These are phyloP conservation scores for Mollisia scopiformis DNA, from an alignment of 2,329 filamentous ascomycete genomes.

Conservation along the genomic window DNA sequence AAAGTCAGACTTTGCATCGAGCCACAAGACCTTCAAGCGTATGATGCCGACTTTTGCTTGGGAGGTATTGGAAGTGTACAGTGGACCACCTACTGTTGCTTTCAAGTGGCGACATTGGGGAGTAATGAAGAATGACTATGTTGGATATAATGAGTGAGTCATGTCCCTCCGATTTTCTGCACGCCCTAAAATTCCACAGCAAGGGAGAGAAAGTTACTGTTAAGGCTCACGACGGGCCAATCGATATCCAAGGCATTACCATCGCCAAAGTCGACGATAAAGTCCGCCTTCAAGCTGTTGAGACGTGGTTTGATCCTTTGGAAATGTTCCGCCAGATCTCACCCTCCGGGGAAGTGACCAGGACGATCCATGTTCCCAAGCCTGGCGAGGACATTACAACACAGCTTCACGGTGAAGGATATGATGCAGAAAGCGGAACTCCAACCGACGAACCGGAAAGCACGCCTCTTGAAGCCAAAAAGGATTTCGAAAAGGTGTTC, in stretches of 20 bases:
- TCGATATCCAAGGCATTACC: constrained; percentile 67
- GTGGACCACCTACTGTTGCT: constrained; percentile 62
- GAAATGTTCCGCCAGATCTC: constrained; percentile 70
- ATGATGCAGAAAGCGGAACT: constrained; percentile 12
- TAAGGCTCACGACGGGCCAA: constrained; percentile 61
- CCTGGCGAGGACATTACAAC: constrained; percentile 18
- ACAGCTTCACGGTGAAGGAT: constrained; percentile 21
- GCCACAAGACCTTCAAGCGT: constrained; percentile 72
- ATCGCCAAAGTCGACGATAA: constrained; percentile 64
- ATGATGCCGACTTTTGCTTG: constrained; percentile 76
- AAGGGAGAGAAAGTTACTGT: constrained; percentile 64
- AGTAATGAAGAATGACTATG: constrained; percentile 67
- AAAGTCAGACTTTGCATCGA: constrained; percentile 62
- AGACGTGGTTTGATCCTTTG: constrained; percentile 68
- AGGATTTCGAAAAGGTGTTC: neutral
- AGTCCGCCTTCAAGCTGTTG: constrained; percentile 58
- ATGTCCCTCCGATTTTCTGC: neutral
- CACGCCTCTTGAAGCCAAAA: neutral
- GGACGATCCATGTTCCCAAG: neutral
- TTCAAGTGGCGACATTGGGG: constrained; percentile 74
- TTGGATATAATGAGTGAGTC: constrained; percentile 63
- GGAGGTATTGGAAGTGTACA: constrained; percentile 71
- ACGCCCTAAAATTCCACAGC: constrained; percentile 40
- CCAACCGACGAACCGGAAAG: neutral
- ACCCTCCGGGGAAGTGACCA: constrained; percentile 41